Base-by-base conservation (phyloP, 345 rosid genomes). In the Sisymbrium irio region DNA sequence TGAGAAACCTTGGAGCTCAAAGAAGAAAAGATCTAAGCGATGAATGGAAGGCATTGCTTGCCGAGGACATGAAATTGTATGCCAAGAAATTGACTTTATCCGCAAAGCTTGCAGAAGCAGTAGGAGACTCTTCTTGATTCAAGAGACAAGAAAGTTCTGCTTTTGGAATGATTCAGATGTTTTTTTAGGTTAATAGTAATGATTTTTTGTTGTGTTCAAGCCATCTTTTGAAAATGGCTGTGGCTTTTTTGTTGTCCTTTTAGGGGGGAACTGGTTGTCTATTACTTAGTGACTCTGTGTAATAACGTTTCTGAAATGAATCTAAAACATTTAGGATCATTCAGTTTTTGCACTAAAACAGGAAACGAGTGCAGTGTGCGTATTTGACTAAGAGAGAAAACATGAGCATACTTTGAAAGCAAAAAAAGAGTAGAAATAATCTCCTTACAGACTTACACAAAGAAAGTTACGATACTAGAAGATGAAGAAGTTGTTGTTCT, bases 41-140 rank as follows among this genome's bases (percentile, higher is more conserved):
- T 13, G 74, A 67, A 19, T 75, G 63, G 63, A 68, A 75, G 25
- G 49, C 57, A 6, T 51, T 67, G 17, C 2, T 51, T 7, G 2
- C 14, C 5, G 58, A 75, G 15, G 74, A 75, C 58, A 6, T 51
- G 17, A 42, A 33, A 4, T 7, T 73, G 2, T 0, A 7, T 11
- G 5, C 10, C 37, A 68, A 42, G 63, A 75, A 47, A 40, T 14
- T 18, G 6, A n/a, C 1, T 66, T 74, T 66, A 30, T 1, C 36
- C 3, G 36, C 67, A 37, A 66, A 74, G 66, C 46, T 74, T 59
- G 53, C 45, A 9, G 22, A 1, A 40, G 12, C 3, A 50, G 27
- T 10, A 50, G n/a, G 30, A 56, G 6, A 9, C 30, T 40, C 62
- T 50, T 3, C 3, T 37, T 61, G 8, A 39, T 25, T 49, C 35